Base-by-base conservation (phyloP, 1,139 yeast genomes). In the Entelexis paramagnoliae region DNA sequence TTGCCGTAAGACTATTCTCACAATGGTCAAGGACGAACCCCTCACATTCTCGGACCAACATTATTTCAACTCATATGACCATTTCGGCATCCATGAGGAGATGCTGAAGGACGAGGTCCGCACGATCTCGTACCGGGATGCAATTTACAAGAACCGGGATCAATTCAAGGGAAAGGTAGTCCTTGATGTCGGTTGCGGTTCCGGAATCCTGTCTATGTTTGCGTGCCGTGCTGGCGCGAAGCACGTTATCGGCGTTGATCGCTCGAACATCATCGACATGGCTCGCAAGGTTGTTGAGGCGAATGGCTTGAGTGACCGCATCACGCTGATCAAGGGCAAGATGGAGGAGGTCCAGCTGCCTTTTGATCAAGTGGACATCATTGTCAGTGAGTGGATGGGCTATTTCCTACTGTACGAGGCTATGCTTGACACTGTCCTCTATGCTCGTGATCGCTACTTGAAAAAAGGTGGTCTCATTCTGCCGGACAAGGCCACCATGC, bases 321-420 rank as follows among this genome's bases (percentile, higher is more conserved):
- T 93, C 66, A 89, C 97, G 40, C 72, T 89, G 56, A 71, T 91
- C 54, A 85, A 85, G 68, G 98, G 98, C 48, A 93, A 93, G 68
- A 76, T 93, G 71, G 99, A 93, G 72, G 98, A 93, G 64, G 89
- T 91, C 54, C 78, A 72, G 54, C 74, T 93, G 62, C 98, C 98
- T 44, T 81, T 59, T 53, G 66, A 66, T 44, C 62, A 83, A 65
- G 99, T 93, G 49, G 99, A 93, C 68, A 91, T 93, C 61, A 93
- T 93, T 62, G 83, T 93, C 56, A 82, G 94, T 58, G 99, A 93
- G 71, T 93, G 99, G 99, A 93, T 93, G 99, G 99, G 99, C 19
- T 93, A 93, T 72, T 93, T 93, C 65, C 72, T 93, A 63, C 74
- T 93, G 54, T 93, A 91, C 66, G 99, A 93, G 74, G 85, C 95